A percentile compares a stretch with the other conserved stretches of the same genome.
Conservation (phyloP, 129 eudicot genomes). For the Calendula officinalis region DNA sequence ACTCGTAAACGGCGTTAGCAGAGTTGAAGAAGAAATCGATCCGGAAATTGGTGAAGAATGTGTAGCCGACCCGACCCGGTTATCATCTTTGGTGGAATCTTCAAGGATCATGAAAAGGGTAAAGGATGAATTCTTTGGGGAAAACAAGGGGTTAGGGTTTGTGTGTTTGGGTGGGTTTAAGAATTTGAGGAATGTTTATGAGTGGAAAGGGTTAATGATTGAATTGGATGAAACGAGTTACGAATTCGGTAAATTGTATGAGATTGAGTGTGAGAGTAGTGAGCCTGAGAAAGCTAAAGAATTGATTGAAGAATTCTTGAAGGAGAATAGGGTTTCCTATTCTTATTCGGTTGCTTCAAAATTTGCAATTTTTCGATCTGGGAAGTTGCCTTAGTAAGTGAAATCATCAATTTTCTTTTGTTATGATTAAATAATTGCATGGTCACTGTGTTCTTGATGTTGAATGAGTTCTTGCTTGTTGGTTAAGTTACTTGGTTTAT, state of each 20-base stretch:
- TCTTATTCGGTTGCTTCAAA: constrained; percentile 63
- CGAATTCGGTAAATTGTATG: constrained; percentile 82
- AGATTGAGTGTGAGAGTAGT: constrained; percentile 84
- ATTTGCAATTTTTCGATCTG: constrained; percentile 83
- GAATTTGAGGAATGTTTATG: constrained; percentile 83
- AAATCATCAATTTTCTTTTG: background rate
- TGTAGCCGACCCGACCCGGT: constrained; percentile 40
- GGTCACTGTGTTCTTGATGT: background rate
- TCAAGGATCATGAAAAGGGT: constrained; percentile 69
- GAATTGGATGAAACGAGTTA: constrained; percentile 78
- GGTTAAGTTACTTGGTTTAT: background rate
- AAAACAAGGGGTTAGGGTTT: constrained; percentile 34
- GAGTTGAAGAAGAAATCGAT: constrained; percentile 82
- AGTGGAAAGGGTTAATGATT: constrained; percentile 81
- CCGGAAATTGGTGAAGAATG: constrained; percentile 45
- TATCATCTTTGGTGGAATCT: constrained; percentile 33
- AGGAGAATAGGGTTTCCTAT: constrained; percentile 67
- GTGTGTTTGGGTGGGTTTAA: constrained; percentile 81
- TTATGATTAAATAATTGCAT: background rate
- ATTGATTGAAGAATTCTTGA: constrained; percentile 63
- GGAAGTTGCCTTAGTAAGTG: constrained; percentile 76
- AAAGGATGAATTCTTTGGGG: constrained; percentile 52
- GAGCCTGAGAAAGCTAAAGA: constrained; percentile 81
- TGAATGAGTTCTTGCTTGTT: constrained; percentile 1
- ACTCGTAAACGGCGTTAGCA: constrained; percentile 62